Evolutionary conservation across 495 filamentous ascomycete species (phyloP).

Genomic region (Aspergillus affinis): DNA sequence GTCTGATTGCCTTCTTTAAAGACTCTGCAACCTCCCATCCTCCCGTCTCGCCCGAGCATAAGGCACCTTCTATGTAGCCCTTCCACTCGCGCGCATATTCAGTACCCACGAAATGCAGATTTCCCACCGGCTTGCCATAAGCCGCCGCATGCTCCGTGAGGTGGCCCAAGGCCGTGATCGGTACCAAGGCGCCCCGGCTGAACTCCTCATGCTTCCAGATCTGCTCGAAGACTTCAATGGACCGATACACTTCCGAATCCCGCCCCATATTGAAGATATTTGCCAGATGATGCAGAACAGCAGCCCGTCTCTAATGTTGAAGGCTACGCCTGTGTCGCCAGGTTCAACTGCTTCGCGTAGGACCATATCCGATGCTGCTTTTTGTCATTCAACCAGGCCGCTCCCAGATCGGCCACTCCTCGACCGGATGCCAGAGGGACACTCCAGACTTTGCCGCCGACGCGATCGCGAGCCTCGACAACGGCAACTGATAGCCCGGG

Average conservation of each 20-base stretch:
- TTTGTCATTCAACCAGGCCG: constrained; percentile 51
- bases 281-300: constrained; percentile 8
- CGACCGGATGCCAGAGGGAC: constrained; percentile 20
- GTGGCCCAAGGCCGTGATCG: constrained; percentile 22
- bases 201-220: constrained; percentile 16
- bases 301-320: constrained; percentile 25
- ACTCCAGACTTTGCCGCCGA: constrained; percentile 51
- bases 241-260: constrained; percentile 20
- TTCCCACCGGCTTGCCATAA: constrained; percentile 15
- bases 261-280: constrained; percentile 8
- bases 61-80: constrained; percentile 50
- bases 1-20: too few species aligned
- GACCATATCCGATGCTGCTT: constrained; percentile 31
- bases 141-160: constrained; percentile 17
- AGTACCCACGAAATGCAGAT: constrained; percentile 47
- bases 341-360: constrained; percentile 31
- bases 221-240: constrained; percentile 22
- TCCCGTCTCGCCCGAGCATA: constrained; percentile 35
- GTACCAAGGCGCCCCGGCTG: constrained; percentile 10
- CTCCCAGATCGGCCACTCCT: constrained; percentile 42
- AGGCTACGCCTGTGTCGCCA: constrained; percentile 27
- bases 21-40: constrained; percentile 33
- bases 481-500: constrained; percentile 43
- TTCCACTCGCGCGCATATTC: constrained; percentile 43
- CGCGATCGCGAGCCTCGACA: constrained; percentile 50